These are phyloP conservation scores for Gossypium mustelinum DNA, from an alignment of 345 rosid genomes.

Conservation along the genomic window DNA sequence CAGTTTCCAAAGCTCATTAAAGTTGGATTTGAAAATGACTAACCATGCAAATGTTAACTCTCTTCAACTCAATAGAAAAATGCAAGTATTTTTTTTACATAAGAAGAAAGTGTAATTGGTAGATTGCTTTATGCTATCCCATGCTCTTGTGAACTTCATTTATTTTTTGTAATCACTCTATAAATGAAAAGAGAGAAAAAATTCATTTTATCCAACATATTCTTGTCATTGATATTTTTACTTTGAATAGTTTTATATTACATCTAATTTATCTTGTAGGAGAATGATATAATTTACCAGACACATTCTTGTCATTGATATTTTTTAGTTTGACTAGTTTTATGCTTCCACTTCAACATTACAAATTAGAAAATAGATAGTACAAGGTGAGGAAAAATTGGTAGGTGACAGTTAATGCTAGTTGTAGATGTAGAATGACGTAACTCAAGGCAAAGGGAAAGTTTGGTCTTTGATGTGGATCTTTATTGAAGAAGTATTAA, in stretches of 20 bases:
- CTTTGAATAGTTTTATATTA: background rate
- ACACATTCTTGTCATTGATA: too few species aligned
- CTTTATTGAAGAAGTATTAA: too few species aligned
- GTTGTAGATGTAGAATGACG: too few species aligned
- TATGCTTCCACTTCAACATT: too few species aligned
- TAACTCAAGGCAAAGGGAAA: too few species aligned
- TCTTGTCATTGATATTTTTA: background rate
- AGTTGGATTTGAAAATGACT: background rate
- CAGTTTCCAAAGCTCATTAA: slow-evolving; percentile 19
- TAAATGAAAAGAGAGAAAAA: background rate
- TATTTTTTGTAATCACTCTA: background rate
- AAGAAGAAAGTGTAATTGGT: slow-evolving; percentile 2
- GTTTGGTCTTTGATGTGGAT: too few species aligned
- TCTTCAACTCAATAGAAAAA: background rate
- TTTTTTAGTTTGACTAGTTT: too few species aligned
- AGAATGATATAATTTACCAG: too few species aligned
- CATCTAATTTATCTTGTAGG: too few species aligned
- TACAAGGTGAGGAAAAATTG: too few species aligned
- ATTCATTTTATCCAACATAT: background rate
- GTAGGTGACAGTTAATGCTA: too few species aligned
- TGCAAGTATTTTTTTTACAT: background rate
- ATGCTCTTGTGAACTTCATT: background rate
- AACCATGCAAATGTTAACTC: background rate
- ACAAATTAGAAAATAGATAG: too few species aligned
- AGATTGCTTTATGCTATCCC: slow-evolving; percentile 1